Evolutionary conservation across 129 eudicot genomes (phyloP).

Genomic region (Solidago caesia): DNA sequence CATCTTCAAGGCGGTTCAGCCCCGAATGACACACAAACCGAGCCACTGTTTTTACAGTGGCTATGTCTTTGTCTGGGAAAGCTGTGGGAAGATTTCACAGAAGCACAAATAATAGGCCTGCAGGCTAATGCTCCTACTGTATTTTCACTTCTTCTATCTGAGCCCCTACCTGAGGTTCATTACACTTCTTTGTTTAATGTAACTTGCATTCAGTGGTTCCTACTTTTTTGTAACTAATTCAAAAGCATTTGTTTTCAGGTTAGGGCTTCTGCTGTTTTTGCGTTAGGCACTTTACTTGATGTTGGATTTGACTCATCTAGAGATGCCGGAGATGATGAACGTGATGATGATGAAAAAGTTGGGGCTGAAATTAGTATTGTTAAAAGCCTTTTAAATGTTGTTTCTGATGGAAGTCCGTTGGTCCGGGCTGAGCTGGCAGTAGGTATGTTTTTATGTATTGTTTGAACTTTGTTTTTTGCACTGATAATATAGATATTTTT

Average conservation of each 20-base stretch:
- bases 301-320: constrained; percentile 81
- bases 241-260: constrained; percentile 50
- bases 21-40: constrained; percentile 74
- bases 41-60: constrained; percentile 92
- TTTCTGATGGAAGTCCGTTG: constrained; percentile 95
- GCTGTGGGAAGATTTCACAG: constrained; percentile 93
- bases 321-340: constrained; percentile 80
- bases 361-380: constrained; percentile 75
- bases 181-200: not conserved
- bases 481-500: constrained; percentile 1
- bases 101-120: constrained; percentile 81
- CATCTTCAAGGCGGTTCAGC: constrained; percentile 70
- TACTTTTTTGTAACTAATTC: constrained; percentile 1
- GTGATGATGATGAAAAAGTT: constrained; percentile 92
- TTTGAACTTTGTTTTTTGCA: not conserved
- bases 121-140: constrained; percentile 80
- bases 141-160: constrained; percentile 68
- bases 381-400: constrained; percentile 74
- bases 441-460: constrained; percentile 49
- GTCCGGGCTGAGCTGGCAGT: constrained; percentile 96
- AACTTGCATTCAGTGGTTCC: not conserved
- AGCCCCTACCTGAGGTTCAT: constrained; percentile 92
- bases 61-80: constrained; percentile 93
- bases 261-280: constrained; percentile 97
- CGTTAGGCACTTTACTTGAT: constrained; percentile 86